These are phyloP conservation scores for Tulasnella sp. DNA, from an alignment of 768 basidiomycete species.

Conservation along the genomic window DNA sequence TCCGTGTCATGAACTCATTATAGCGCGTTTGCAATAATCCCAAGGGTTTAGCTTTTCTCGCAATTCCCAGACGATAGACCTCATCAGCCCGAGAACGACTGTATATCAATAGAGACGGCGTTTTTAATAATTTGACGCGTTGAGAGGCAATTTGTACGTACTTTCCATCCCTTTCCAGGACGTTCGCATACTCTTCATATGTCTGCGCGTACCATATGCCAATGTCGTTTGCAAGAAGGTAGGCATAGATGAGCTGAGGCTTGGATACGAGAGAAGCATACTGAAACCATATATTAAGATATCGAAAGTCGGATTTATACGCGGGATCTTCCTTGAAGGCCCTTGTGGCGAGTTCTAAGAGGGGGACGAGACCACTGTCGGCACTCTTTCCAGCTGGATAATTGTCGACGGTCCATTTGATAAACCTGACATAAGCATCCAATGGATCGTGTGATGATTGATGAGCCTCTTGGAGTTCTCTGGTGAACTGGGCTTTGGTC, in stretches of 20 bases:
- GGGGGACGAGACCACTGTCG: conserved; percentile 58
- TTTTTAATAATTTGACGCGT: not conserved
- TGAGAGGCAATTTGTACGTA: conserved; percentile 30
- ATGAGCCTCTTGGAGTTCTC: conserved; percentile 28
- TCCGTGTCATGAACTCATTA: conserved; percentile 53
- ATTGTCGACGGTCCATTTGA: conserved; percentile 77
- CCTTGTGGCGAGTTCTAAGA: conserved; percentile 73
- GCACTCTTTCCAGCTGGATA: conserved; percentile 65
- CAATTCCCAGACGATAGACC: conserved; percentile 71
- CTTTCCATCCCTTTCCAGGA: conserved; percentile 66
- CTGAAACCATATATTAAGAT: conserved; percentile 82
- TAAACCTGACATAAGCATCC: conserved; percentile 70
- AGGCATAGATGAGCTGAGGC: conserved; percentile 65
- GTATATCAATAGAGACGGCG: not conserved
- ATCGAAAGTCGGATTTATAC: conserved; percentile 71
- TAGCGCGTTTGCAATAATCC: conserved; percentile 75
- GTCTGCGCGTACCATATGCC: conserved; percentile 64
- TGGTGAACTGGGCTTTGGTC: conserved; percentile 27
- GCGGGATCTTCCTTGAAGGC: conserved; percentile 70
- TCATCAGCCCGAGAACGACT: conserved; percentile 55
- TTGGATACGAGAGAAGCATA: conserved; percentile 73
- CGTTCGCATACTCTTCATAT: conserved; percentile 82
- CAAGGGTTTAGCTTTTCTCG: conserved; percentile 64
- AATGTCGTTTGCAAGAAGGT: conserved; percentile 81
- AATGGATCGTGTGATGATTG: conserved; percentile 68